These are phyloP conservation scores for Butyriboletus loyo DNA, from an alignment of 768 basidiomycete species.

Conservation along the genomic window DNA sequence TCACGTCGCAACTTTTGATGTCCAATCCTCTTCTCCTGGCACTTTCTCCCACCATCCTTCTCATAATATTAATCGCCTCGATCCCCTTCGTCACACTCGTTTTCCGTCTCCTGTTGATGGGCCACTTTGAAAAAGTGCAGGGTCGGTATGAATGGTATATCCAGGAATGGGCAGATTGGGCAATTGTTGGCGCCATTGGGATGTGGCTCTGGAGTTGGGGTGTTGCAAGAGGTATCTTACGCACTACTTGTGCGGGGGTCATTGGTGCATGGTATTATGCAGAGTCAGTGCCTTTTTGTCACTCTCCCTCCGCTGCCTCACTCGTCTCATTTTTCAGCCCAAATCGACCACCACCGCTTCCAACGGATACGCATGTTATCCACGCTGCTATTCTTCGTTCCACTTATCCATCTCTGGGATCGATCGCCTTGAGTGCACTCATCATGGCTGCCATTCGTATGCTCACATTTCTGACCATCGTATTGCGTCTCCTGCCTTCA, in stretches of 20 bases:
- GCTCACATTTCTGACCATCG: constrained; percentile 46
- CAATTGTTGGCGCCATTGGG: constrained; percentile 50
- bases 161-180: constrained; percentile 70
- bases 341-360: constrained; percentile 35
- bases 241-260: constrained; percentile 76
- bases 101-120: constrained; percentile 73
- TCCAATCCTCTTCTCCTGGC: constrained; percentile 72
- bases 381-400: constrained; percentile 78
- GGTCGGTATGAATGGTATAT: constrained; percentile 52
- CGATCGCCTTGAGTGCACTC: constrained; percentile 71
- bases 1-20: constrained; percentile 69
- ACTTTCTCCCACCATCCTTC: constrained; percentile 70
- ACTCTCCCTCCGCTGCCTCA: not conserved
- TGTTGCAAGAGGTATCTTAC: constrained; percentile 73
- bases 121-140: constrained; percentile 46
- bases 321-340: constrained; percentile 17
- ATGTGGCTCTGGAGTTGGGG: constrained; percentile 76
- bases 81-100: constrained; percentile 79
- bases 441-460: constrained; percentile 70
- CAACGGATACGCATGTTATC: constrained; percentile 66
- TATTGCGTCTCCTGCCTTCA: constrained; percentile 53
- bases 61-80: constrained; percentile 61
- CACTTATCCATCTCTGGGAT: constrained; percentile 78
- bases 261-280: constrained; percentile 92
- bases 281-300: constrained; percentile 38